Evolutionary conservation across 192 early-diverging fungal genomes (phyloP).

Genomic region (Pilobolus umbonatus): DNA sequence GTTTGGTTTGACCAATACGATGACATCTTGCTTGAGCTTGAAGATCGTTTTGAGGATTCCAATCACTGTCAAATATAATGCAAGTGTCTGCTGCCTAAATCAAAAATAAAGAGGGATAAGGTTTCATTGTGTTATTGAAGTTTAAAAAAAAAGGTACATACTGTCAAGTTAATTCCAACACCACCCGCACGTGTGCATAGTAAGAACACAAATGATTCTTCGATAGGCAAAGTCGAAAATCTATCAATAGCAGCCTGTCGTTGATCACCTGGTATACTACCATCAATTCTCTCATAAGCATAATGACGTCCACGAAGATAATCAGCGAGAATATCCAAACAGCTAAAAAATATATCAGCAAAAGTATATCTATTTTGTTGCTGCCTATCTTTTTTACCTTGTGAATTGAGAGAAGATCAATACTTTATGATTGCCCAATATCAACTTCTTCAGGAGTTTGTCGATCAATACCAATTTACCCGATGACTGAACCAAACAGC

Average conservation of each 20-base stretch:
- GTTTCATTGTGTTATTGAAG: not conserved
- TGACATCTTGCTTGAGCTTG: slow-evolving; percentile 82
- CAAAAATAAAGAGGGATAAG: not conserved
- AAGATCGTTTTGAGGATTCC: slow-evolving; percentile 89
- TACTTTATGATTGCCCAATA: slow-evolving; percentile 76
- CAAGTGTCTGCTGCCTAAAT: slow-evolving; percentile 71
- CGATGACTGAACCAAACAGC: slow-evolving; percentile 68
- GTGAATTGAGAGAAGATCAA: slow-evolving; percentile 91
- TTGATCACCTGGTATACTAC: slow-evolving; percentile 68
- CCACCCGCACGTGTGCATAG: slow-evolving; percentile 84
- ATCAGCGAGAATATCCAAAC: slow-evolving; percentile 75
- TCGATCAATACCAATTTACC: slow-evolving; percentile 81
- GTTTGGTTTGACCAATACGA: slow-evolving; percentile 86
- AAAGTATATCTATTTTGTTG: not conserved
- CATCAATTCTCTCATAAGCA: slow-evolving; percentile 78
- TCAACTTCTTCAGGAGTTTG: slow-evolving; percentile 70
- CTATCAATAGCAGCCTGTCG: slow-evolving; percentile 85
- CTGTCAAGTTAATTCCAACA: slow-evolving; percentile 82
- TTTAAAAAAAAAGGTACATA: slow-evolving; percentile 8
- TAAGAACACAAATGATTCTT: slow-evolving; percentile 80
- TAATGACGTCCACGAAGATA: slow-evolving; percentile 72
- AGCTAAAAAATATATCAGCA: slow-evolving; percentile 1
- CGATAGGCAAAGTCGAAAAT: slow-evolving; percentile 60
- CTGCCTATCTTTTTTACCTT: slow-evolving; percentile 9
- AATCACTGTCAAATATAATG: slow-evolving; percentile 85